A percentile compares a stretch with the other conserved stretches of the same genome.
These are phyloP conservation scores for Aphanocladium album DNA, from an alignment of 2,329 filamentous ascomycete genomes.

Conservation along the genomic window DNA sequence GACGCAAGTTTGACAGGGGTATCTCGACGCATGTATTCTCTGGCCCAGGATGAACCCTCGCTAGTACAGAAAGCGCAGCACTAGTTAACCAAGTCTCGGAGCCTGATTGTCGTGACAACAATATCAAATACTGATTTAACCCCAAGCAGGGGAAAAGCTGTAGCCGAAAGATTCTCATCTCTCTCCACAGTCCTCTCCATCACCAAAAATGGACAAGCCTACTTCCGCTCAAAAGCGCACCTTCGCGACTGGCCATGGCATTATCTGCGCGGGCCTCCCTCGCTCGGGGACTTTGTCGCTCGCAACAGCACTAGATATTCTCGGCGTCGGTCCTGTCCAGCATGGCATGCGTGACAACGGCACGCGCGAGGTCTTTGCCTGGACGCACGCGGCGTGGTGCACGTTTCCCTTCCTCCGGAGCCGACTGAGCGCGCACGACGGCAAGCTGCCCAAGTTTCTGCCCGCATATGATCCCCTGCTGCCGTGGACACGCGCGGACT, in stretches of 20 bases:
- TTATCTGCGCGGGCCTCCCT: conserved; percentile 9
- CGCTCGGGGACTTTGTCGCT: conserved; percentile 3
- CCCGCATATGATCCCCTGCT: background rate
- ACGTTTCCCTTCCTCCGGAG: background rate
- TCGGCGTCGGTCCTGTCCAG: conserved; percentile 1
- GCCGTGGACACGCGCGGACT: conserved; percentile 2
- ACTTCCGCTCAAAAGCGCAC: background rate
- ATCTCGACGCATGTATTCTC: too few relatives aligned
- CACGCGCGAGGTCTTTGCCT: conserved; percentile 3
- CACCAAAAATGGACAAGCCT: background rate
- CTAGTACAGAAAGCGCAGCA: too few relatives aligned
- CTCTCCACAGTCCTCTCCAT: background rate
- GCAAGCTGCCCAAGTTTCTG: background rate
- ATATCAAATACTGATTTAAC: too few relatives aligned
- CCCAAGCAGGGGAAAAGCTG: too few relatives aligned
- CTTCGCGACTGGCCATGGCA: conserved; percentile 1
- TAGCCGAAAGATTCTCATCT: too few relatives aligned
- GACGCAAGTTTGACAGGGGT: too few relatives aligned
- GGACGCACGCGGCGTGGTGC: conserved; percentile 6
- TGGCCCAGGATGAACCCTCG: too few relatives aligned
- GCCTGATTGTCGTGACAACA: too few relatives aligned
- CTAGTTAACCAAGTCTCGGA: too few relatives aligned
- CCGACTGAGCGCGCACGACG: background rate
- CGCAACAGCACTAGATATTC: background rate
- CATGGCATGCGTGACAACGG: background rate